Evolutionary conservation across 192 early-diverging fungal species (phyloP).

Genomic region (Pecoramyces ruminantium): DNA sequence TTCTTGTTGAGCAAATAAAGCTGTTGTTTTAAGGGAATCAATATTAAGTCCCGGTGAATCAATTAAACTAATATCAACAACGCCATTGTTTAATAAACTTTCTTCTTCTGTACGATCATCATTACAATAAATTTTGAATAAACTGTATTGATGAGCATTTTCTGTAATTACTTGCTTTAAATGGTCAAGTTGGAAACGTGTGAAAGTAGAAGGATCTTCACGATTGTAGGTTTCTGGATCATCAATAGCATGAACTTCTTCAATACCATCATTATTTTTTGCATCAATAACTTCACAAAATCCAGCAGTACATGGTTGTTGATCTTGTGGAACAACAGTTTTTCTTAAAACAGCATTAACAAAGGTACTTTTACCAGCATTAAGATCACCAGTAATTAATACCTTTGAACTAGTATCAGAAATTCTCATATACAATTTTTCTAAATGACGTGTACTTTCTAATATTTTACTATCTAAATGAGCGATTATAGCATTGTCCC

Average conservation of each 20-base stretch:
- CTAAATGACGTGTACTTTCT: no score
- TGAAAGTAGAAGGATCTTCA: slow-evolving; percentile 50
- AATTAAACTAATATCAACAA: no score
- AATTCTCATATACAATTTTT: slow-evolving; percentile 68
- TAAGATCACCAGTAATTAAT: slow-evolving; percentile 94
- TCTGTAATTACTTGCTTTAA: slow-evolving; percentile 66
- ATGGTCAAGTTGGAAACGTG: slow-evolving; percentile 43
- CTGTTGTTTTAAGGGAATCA: slow-evolving; percentile 90
- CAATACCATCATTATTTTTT: slow-evolving; percentile 67
- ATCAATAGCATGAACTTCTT: slow-evolving; percentile 82
- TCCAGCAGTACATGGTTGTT: slow-evolving; percentile 97
- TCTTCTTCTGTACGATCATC: no score
- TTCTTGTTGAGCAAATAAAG: slow-evolving; percentile 90
- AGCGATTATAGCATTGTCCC: no score
- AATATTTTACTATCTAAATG: no score
- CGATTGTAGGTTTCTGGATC: slow-evolving; percentile 50
- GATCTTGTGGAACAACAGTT: slow-evolving; percentile 81
- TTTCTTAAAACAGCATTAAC: slow-evolving; percentile 86
- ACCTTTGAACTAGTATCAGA: slow-evolving; percentile 83
- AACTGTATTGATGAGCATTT: slow-evolving; percentile 61
- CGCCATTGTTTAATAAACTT: slow-evolving; percentile 90
- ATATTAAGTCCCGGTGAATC: no score
- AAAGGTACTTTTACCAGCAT: slow-evolving; percentile 93
- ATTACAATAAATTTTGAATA: slow-evolving; percentile 91
- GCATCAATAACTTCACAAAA: no score